Percentiles rank a stretch among this genome's conserved stretches.
phyloP scores from a whole-genome alignment of 2,329 filamentous ascomycete genomes.

The Hymenotorrendiella dingleyae region DNA sequence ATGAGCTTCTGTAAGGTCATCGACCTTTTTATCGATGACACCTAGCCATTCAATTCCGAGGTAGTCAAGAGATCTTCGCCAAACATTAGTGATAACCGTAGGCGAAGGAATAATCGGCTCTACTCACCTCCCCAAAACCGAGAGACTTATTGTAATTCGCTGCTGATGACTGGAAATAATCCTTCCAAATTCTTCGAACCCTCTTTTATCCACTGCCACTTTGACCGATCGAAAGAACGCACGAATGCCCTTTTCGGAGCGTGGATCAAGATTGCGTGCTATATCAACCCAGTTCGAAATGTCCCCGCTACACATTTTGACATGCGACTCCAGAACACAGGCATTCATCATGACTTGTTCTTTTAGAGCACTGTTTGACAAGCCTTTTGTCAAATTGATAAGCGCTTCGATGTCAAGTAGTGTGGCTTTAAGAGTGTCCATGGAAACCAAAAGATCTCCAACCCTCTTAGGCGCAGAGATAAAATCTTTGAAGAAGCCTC shows the following conservation, averaged over 20 bases:
- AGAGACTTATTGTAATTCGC: neutral
- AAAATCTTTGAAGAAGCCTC: neutral
- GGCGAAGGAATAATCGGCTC: neutral
- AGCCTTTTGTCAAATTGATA: neutral
- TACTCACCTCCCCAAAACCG: neutral
- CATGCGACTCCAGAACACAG: neutral
- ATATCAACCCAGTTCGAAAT: neutral
- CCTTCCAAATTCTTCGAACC: neutral
- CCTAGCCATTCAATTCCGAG: neutral
- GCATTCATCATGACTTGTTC: neutral
- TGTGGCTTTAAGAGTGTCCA: neutral
- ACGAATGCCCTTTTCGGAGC: neutral
- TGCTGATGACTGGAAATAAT: neutral
- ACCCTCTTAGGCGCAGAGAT: neutral
- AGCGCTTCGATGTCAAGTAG: neutral
- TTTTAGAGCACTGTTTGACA: neutral
- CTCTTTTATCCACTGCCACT: neutral
- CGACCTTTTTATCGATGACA: neutral
- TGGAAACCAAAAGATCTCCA: neutral
- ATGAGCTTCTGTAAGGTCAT: neutral
- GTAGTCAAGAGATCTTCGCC: neutral
- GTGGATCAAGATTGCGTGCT: neutral
- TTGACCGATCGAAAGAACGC: neutral
- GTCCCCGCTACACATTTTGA: neutral
- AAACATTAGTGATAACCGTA: neutral